Percentiles rank a stretch among this genome's conserved stretches.
These are phyloP conservation scores for Arthrobotrys sphaeroides DNA, from an alignment of 2,329 filamentous ascomycete genomes.

Conservation along the genomic window DNA sequence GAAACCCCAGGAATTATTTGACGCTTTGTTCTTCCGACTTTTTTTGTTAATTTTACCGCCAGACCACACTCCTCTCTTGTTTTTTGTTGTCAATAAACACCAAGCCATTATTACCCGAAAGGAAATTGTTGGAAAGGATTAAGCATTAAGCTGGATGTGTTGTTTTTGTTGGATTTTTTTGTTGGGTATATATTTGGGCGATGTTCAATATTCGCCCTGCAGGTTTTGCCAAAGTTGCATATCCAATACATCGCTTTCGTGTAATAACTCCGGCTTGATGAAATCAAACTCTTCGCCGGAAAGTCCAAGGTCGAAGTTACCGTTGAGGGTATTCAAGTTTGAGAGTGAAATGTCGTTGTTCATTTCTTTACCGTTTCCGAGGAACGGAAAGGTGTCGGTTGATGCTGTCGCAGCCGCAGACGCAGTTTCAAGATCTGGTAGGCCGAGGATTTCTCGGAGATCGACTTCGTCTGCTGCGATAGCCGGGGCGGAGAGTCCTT, in stretches of 20 bases:
- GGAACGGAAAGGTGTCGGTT: conserved; percentile 31
- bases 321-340: conserved; percentile 32
- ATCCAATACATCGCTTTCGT: conserved; percentile 51
- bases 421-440: conserved; percentile 36
- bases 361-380: conserved; percentile 40
- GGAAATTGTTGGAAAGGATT: conserved; percentile 25
- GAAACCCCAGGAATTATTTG: conserved; percentile 16
- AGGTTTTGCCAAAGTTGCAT: conserved; percentile 47
- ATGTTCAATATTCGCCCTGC: conserved; percentile 43
- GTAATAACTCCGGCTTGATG: conserved; percentile 49
- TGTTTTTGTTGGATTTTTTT: conserved; percentile 38
- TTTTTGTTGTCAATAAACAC: conserved; percentile 28
- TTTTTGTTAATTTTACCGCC: background rate
- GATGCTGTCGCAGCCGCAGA: conserved; percentile 14
- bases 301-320: conserved; percentile 43
- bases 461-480: conserved; percentile 43
- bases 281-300: conserved; percentile 49
- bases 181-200: background rate
- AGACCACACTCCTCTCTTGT: background rate
- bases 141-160: conserved; percentile 22
- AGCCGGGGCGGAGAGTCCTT: conserved; percentile 33
- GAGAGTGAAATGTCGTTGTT: conserved; percentile 39
- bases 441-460: conserved; percentile 44
- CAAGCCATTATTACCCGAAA: conserved; percentile 35
- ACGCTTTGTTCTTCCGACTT: conserved; percentile 34